phyloP scores from a whole-genome alignment of 805 yeast species.

The Lipomyces sp. region DNA sequence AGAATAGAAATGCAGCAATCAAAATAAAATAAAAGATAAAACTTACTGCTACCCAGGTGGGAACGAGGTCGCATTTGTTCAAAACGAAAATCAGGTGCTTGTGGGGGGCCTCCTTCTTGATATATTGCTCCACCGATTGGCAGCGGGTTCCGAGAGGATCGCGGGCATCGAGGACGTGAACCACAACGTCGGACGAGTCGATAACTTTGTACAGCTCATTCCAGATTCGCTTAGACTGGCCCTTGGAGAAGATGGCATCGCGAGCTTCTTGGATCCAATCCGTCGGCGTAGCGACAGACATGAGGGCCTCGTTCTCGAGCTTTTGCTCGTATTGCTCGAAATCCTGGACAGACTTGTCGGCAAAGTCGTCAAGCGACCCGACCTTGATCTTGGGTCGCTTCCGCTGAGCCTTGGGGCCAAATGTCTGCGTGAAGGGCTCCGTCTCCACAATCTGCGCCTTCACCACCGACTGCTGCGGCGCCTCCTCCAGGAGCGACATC shows the following conservation, averaged over 20 bases:
- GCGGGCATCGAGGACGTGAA: conserved; percentile 95
- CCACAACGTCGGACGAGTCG: conserved; percentile 95
- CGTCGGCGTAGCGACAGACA: conserved; percentile 70
- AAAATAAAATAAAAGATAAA: conserved; percentile 28
- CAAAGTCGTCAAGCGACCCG: conserved; percentile 76
- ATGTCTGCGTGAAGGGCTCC: conserved; percentile 73
- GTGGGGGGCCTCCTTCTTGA: conserved; percentile 91
- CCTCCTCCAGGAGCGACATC: conserved; percentile 89
- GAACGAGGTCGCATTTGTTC: conserved; percentile 97
- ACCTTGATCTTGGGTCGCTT: conserved; percentile 74
- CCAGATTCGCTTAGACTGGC: conserved; percentile 98
- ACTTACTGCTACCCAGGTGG: conserved; percentile 99
- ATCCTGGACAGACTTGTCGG: conserved; percentile 53
- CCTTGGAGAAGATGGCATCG: conserved; percentile 93
- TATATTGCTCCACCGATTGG: conserved; percentile 86
- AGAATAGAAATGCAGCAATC: no score
- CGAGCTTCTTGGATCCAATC: conserved; percentile 88
- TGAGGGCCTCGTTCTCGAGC: conserved; percentile 46
- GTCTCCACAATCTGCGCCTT: conserved; percentile 80
- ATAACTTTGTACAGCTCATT: conserved; percentile 94
- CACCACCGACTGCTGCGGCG: conserved; percentile 63
- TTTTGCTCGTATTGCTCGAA: conserved; percentile 66
- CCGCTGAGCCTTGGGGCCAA: conserved; percentile 94
- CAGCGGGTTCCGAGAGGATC: conserved; percentile 97
- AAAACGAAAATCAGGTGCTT: conserved; percentile 91